Percentiles rank a stretch among this genome's conserved stretches.
Conservation (phyloP, 208 protist genomes). For the Leptomonas seymouri region DNA sequence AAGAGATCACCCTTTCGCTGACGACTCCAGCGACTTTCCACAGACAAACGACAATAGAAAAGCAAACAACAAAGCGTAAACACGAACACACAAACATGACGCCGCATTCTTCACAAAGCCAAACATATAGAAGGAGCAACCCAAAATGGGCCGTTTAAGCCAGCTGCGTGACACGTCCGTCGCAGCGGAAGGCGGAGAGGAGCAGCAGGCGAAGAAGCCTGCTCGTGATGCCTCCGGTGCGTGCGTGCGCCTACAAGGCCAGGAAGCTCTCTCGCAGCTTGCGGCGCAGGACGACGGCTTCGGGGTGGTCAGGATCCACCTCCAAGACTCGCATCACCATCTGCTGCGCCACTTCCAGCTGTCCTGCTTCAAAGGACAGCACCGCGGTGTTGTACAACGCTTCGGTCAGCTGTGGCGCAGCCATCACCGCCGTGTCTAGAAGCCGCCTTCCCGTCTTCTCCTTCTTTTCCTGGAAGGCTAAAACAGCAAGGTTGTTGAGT, state of each 20-base stretch:
- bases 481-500: conserved; percentile 95
- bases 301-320: conserved; percentile 81
- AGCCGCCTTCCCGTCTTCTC: conserved; percentile 65
- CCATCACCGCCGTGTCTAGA: conserved; percentile 75
- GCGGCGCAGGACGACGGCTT: conserved; percentile 65
- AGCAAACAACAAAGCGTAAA: too few relatives aligned
- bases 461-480: conserved; percentile 37
- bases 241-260: conserved; percentile 35
- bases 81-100: too few relatives aligned
- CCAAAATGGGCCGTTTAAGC: too few relatives aligned
- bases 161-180: too few relatives aligned
- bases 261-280: conserved; percentile 64
- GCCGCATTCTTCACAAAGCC: too few relatives aligned
- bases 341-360: conserved; percentile 83
- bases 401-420: conserved; percentile 84
- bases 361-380: conserved; percentile 66
- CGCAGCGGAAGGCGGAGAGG: too few relatives aligned
- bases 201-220: too few relatives aligned
- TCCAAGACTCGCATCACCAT: conserved; percentile 69
- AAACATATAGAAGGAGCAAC: too few relatives aligned
- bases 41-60: too few relatives aligned
- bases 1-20: too few relatives aligned
- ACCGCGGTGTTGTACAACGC: conserved; percentile 93
- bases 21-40: too few relatives aligned
- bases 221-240: neutral